These are phyloP conservation scores for Seminavis robusta DNA, from an alignment of 108 stramenopile genomes.

Conservation along the genomic window DNA sequence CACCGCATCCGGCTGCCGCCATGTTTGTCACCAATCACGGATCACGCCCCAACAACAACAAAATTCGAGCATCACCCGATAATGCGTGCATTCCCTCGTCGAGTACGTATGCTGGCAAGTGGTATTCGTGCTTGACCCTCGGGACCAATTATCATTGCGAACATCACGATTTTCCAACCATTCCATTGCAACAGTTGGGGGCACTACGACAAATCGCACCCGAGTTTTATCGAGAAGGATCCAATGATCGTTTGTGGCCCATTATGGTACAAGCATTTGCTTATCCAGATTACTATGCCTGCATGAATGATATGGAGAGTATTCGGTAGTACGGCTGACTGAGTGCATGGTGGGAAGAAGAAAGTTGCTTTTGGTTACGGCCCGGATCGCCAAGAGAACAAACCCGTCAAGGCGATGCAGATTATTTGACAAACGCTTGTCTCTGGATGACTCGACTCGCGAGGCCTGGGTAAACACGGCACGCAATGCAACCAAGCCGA, in stretches of 20 bases:
- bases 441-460: too few species aligned
- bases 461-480: too few species aligned
- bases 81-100: conserved; percentile 47
- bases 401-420: too few species aligned
- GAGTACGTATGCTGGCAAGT: conserved; percentile 65
- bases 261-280: conserved; percentile 65
- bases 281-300: conserved; percentile 74
- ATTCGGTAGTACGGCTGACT: too few species aligned
- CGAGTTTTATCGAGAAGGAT: conserved; percentile 56
- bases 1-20: conserved; percentile 78
- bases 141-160: conserved; percentile 81
- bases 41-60: conserved; percentile 15
- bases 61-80: too few species aligned
- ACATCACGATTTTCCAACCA: conserved; percentile 84
- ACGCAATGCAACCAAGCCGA: too few species aligned
- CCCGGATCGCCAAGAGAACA: too few species aligned
- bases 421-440: too few species aligned
- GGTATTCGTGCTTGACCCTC: conserved; percentile 68
- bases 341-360: too few species aligned
- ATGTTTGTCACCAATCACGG: conserved; percentile 85
- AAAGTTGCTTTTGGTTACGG: too few species aligned
- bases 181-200: conserved; percentile 64
- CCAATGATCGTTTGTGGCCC: conserved; percentile 40
- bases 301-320: too few species aligned
- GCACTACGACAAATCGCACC: conserved; percentile 64